A percentile compares a stretch with the other conserved stretches of the same genome.
These are phyloP conservation scores for Panaeolus cyanescens DNA, from an alignment of 768 basidiomycete genomes.

Conservation along the genomic window DNA sequence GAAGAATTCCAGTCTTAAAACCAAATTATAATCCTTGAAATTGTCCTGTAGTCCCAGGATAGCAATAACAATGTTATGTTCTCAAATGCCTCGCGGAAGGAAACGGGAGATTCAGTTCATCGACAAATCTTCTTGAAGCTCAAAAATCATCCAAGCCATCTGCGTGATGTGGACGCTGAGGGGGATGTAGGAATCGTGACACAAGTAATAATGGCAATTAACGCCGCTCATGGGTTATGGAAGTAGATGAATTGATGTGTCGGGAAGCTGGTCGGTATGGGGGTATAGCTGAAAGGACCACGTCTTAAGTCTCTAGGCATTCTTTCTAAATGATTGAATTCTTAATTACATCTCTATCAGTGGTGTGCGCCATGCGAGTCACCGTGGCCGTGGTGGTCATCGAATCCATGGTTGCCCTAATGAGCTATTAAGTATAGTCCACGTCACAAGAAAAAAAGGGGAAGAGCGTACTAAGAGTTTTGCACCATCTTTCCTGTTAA, in stretches of 20 bases:
- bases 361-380: slow-evolving; percentile 38
- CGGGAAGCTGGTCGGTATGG: neutral
- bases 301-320: slow-evolving; percentile 5
- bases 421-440: neutral
- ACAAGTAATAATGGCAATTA: too few species aligned
- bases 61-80: too few species aligned
- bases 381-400: slow-evolving; percentile 33
- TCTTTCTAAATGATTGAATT: neutral
- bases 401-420: slow-evolving; percentile 56
- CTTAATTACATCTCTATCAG: slow-evolving; percentile 25
- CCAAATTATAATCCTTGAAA: too few species aligned
- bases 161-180: too few species aligned
- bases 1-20: too few species aligned
- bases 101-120: neutral
- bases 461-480: slow-evolving; percentile 62
- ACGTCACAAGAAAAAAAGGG: slow-evolving; percentile 1
- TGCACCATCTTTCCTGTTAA: slow-evolving; percentile 68
- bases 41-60: too few species aligned
- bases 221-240: too few species aligned
- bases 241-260: neutral
- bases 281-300: neutral
- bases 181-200: too few species aligned
- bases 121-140: too few species aligned
- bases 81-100: too few species aligned
- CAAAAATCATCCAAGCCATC: too few species aligned